Conservation (phyloP, 345 rosid genomes). For the Syzygium jambos region DNA sequence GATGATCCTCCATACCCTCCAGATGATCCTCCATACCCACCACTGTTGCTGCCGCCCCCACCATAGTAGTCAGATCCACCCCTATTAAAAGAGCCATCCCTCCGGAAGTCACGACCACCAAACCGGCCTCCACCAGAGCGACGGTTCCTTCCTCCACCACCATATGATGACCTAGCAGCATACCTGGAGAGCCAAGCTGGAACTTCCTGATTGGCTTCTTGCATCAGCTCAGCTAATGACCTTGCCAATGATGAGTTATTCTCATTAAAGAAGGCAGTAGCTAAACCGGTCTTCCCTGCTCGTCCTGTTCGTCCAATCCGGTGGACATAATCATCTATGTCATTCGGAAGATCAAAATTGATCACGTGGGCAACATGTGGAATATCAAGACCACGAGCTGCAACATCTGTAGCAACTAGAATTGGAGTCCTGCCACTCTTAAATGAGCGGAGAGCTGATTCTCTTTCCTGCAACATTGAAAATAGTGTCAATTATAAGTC, state of each 20-base stretch:
- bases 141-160: constrained; percentile 46
- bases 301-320: constrained; percentile 98
- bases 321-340: constrained; percentile 94
- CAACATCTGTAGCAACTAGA: constrained; percentile 94
- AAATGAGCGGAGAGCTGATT: constrained; percentile 72
- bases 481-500: background rate
- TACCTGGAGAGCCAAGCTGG: constrained; percentile 87
- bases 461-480: constrained; percentile 70
- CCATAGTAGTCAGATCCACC: constrained; percentile 57
- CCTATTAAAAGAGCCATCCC: constrained; percentile 50
- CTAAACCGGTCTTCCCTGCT: constrained; percentile 88
- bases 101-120: constrained; percentile 86
- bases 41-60: constrained; percentile 42
- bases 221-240: constrained; percentile 72
- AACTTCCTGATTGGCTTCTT: constrained; percentile 92
- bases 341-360: constrained; percentile 93
- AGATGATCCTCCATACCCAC: constrained; percentile 20
- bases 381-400: constrained; percentile 92
- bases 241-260: constrained; percentile 63
- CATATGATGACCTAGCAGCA: constrained; percentile 61
- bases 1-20: constrained; percentile 19
- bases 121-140: constrained; percentile 85
- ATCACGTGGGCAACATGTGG: constrained; percentile 95
- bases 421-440: constrained; percentile 88
- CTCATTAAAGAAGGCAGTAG: constrained; percentile 94